Percentiles rank a stretch among this genome's conserved stretches.
Evolutionary conservation across 225 moss, liverwort and hornwort genomes (phyloP).

Genomic region (Sphagnum tenellum): DNA sequence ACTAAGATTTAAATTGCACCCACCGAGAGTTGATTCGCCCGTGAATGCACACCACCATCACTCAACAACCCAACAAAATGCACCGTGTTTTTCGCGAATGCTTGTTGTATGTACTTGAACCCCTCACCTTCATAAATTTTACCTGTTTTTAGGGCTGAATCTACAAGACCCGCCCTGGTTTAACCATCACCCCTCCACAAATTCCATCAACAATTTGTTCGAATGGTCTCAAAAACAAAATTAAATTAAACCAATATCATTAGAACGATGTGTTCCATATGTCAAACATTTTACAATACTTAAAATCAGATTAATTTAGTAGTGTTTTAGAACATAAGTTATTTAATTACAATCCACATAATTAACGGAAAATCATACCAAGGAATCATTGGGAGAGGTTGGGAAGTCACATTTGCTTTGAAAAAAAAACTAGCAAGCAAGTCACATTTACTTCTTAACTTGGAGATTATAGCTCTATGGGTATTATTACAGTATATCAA

Average conservation of each 20-base stretch:
- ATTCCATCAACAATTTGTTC: background rate
- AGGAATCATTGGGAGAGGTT: too few relatives aligned
- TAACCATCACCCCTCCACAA: constrained; percentile 1
- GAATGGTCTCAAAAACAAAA: background rate
- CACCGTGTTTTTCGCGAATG: constrained; percentile 66
- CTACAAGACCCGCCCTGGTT: constrained; percentile 81
- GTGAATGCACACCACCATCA: constrained; percentile 97
- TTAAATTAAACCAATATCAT: background rate
- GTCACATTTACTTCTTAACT: too few relatives aligned
- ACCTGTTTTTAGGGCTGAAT: constrained; percentile 58
- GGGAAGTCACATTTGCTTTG: too few relatives aligned
- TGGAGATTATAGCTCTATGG: too few relatives aligned
- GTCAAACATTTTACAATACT: too few relatives aligned
- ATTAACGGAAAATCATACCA: too few relatives aligned
- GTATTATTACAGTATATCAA: too few relatives aligned
- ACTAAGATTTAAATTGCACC: too few relatives aligned
- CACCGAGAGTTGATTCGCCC: constrained; percentile 86
- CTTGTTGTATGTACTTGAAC: constrained; percentile 58
- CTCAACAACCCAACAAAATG: constrained; percentile 96
- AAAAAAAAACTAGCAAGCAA: too few relatives aligned
- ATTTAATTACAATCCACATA: too few relatives aligned
- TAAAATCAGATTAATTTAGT: too few relatives aligned
- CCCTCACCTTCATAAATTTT: constrained; percentile 62
- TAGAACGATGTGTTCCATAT: background rate
- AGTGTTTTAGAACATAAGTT: too few relatives aligned